Percentiles rank a stretch among this genome's conserved stretches.
These are phyloP conservation scores for Boletellus sp. DNA, from an alignment of 1,284 basidiomycete genomes.

Conservation along the genomic window DNA sequence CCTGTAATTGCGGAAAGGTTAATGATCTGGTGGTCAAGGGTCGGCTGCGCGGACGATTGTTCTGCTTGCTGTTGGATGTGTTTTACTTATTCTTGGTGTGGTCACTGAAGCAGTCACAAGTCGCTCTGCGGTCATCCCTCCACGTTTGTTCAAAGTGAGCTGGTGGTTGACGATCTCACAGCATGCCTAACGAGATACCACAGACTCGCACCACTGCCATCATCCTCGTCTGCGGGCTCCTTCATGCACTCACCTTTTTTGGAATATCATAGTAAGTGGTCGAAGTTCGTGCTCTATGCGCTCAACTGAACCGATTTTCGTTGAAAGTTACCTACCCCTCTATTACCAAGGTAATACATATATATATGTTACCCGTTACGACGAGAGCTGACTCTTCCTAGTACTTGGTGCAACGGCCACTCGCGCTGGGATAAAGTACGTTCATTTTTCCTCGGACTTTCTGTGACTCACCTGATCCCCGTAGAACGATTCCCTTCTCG, in stretches of 20 bases:
- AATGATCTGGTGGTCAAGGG: conserved; percentile 24
- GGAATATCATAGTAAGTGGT: conserved; percentile 29
- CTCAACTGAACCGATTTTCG: conserved; percentile 1
- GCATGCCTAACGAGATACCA: conserved; percentile 48
- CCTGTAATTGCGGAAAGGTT: neutral
- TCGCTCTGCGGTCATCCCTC: conserved; percentile 77
- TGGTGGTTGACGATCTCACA: neutral
- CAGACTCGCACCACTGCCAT: conserved; percentile 73
- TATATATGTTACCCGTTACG: neutral
- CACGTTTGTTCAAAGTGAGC: conserved; percentile 65
- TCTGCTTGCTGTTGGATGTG: conserved; percentile 66
- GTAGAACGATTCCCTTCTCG: conserved; percentile 74
- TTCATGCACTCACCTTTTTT: conserved; percentile 72
- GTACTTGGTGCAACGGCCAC: conserved; percentile 3
- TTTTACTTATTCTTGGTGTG: conserved; percentile 52
- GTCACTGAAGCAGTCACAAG: conserved; percentile 70
- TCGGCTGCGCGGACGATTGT: conserved; percentile 59
- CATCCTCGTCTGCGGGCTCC: conserved; percentile 57
- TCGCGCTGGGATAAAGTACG: conserved; percentile 32
- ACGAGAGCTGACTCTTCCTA: neutral
- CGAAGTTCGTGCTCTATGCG: neutral
- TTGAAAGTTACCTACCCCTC: conserved; percentile 45
- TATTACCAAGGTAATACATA: conserved; percentile 3
- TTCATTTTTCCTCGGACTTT: neutral
- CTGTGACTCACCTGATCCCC: neutral